Base-by-base conservation (phyloP, 768 basidiomycete genomes). In the Lyophyllum semitale region DNA sequence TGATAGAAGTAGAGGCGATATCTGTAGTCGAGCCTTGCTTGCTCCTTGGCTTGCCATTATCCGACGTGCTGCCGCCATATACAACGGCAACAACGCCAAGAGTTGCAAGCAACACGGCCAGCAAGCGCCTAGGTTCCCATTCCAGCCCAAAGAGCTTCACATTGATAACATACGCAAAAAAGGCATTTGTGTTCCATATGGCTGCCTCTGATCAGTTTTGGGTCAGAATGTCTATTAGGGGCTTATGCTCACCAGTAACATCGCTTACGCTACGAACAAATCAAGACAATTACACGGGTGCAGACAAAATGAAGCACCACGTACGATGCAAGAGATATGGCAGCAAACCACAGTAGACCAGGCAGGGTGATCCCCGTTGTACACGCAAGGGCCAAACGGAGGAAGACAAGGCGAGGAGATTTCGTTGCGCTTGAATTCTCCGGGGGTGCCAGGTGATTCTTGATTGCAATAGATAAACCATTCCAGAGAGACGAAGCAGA, bases 111-210 rank as follows among this genome's bases (percentile, higher is more conserved):
- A 81, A 65, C 17, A 98, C 94, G 13, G 93, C 87, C 23, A 82
- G 66, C 29, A 94, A 71, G 40, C 82, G 86, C 42, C 82, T 74
- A 15, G 78, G 59, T 57, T 89, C 82, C 88, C 88, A 87, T 60
- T 77, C 74, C 23, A 84, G 72, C 20, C 79, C 73, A 57, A 87
- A 85, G 2, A 93, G 62, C 61, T 83, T 83, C 57, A 95, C 84
- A n/a, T 87, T 83, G 67, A 98, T 83, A 25, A 93, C 67, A 66
- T 98, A 98, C 5, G 91, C 90, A 69, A 93, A 95, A 74, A 98
- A 95, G 0, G 91, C 88, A 63, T 90, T 91, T 8, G 89, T 87
- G 66, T 96, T 95, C 85, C 91, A 93, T 25, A 94, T 83, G 18
- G 85, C 84, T 74, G 38, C 46, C 30, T 53, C 47, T 11, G 32